Evolutionary conservation across 306 rosid species (phyloP), one percentile per base, ranked within the genome.

Genomic region (Ziziphus jujuba): DNA sequence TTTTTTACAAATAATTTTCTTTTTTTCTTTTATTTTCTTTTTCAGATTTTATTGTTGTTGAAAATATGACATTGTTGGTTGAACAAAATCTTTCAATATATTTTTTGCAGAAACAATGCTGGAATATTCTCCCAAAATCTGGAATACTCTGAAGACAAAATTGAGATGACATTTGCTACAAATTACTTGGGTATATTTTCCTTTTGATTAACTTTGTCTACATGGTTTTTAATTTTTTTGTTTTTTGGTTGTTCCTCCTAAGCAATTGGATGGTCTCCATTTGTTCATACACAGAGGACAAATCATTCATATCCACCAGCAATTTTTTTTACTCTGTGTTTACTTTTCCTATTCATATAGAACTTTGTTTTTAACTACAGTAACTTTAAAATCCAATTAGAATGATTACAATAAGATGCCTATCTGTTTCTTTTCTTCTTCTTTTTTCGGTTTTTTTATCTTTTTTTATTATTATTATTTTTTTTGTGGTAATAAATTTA

Each of bases 91-190:
- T 35, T 1, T 45, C 16, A 14, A 3, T 1, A 1, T 23, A 20
- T 19, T 12, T 63, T 77, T 75, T 71, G 65, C 86, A 93, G 98
- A 90, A 93, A 93, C 74, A 93, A 93, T 74, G 99, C 96, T 8
- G 99, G 99, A 38, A 72, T 83, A 6, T 93, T 63, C 85, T 90
- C 97, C 52, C 87, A 82, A 21, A 75, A 74, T 20, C 58, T 93
- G 85, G 97, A 93, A 77, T 88, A 86, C 80, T 93, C 97, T 0
- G 97, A 88, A 65, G 96, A 90, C 66, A 93, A 93, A 85, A 76
- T 87, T 63, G 99, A 93, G 84, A 78, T 90, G 95, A 90, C 99
- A 75, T 90, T 88, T 85, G 96, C 99, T 16, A 93, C 99, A 38
- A 93, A 93, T 79, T 93, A 93, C 77, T 79, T 90, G 65, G 99